Percentiles rank a stretch among this genome's conserved stretches.
These are phyloP conservation scores for Talaromyces amestolkiae DNA, from an alignment of 2,329 filamentous ascomycete genomes.

Conservation along the genomic window DNA sequence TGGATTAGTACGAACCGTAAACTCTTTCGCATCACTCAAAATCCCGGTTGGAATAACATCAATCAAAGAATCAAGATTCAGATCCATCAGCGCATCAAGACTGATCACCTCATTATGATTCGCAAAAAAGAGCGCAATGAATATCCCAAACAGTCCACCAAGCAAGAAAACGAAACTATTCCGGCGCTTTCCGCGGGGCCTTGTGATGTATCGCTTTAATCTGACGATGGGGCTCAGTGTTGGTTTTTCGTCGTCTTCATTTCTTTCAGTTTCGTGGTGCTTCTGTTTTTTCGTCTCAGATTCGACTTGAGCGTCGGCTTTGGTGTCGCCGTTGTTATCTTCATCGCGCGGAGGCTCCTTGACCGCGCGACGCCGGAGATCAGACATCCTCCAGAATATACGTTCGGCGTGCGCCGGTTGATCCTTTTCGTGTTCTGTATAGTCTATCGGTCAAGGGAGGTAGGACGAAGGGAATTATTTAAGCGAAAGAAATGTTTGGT, in stretches of 20 bases:
- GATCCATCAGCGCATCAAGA: conserved; percentile 66
- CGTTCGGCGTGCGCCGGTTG: neutral
- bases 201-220: conserved; percentile 22
- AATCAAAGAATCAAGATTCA: conserved; percentile 80
- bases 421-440: neutral
- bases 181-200: conserved; percentile 63
- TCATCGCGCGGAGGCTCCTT: conserved; percentile 29
- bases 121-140: conserved; percentile 87
- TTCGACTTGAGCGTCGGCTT: neutral
- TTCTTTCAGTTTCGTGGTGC: neutral
- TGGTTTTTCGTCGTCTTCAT: conserved; percentile 24
- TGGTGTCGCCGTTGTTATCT: conserved; percentile 20
- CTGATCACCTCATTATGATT: conserved; percentile 86
- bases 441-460: neutral
- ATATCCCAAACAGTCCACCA: conserved; percentile 83
- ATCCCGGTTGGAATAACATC: conserved; percentile 86
- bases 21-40: conserved; percentile 77
- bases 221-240: conserved; percentile 34
- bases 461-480: neutral
- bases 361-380: conserved; percentile 44
- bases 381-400: conserved; percentile 28
- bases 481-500: neutral
- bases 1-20: conserved; percentile 61
- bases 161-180: conserved; percentile 81
- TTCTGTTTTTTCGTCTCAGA: conserved; percentile 14